phyloP scores from a whole-genome alignment of 306 rosid genomes.

The Trifolium repens region DNA sequence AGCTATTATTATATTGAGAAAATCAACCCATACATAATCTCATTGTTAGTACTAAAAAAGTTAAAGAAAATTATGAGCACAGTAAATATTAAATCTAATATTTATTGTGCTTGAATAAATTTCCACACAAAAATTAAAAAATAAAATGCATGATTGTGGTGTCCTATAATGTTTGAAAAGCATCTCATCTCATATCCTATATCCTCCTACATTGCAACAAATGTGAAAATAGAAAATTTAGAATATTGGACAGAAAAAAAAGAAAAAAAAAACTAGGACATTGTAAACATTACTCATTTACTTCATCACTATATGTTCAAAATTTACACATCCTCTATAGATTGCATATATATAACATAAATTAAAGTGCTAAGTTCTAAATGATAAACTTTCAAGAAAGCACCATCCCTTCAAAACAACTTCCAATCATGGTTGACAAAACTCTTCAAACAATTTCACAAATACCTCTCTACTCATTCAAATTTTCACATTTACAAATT shows the following conservation, averaged over 20 bases:
- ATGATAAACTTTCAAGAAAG: neutral
- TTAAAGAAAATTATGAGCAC: neutral
- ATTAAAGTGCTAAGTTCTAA: constrained; percentile 13
- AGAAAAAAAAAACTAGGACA: too few species aligned
- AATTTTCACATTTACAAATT: constrained; percentile 28
- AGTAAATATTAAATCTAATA: too few species aligned
- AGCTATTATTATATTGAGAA: too few species aligned
- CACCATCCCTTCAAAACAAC: constrained; percentile 11
- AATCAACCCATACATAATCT: neutral
- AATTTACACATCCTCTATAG: constrained; percentile 28
- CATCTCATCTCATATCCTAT: too few species aligned
- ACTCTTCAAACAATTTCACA: constrained; percentile 29
- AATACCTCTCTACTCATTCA: constrained; percentile 26
- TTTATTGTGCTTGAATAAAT: neutral
- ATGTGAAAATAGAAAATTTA: neutral
- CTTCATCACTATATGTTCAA: constrained; percentile 39
- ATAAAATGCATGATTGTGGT: neutral
- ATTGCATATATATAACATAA: constrained; percentile 36
- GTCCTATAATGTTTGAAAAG: neutral
- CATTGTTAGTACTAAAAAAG: neutral
- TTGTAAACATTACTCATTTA: constrained; percentile 6
- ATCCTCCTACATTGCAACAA: neutral
- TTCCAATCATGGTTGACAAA: constrained; percentile 39
- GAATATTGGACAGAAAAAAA: neutral
- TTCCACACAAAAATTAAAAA: neutral